A percentile compares a stretch with the other conserved stretches of the same genome.
Evolutionary conservation across 2,329 filamentous ascomycete genomes (phyloP).

Genomic region (Aspergillus persii): DNA sequence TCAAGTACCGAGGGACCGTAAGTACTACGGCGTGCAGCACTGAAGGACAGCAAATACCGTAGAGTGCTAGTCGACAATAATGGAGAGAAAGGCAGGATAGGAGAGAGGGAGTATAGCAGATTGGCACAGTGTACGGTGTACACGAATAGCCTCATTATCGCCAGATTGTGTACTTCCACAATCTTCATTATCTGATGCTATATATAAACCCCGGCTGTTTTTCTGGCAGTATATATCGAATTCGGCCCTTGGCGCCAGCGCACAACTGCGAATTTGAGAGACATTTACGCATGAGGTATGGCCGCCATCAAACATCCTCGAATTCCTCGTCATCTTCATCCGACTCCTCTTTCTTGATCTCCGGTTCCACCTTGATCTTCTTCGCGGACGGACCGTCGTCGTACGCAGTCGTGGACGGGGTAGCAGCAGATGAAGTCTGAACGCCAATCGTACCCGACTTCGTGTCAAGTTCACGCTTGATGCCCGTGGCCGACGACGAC

Average conservation of each 20-base stretch:
- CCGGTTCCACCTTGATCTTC: slow-evolving; percentile 42
- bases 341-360: slow-evolving; percentile 39
- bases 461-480: slow-evolving; percentile 41
- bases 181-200: too few relatives aligned
- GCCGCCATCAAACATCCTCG: slow-evolving; percentile 38
- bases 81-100: too few relatives aligned
- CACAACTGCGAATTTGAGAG: slow-evolving; percentile 3
- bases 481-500: slow-evolving; percentile 21
- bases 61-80: too few relatives aligned
- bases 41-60: too few relatives aligned
- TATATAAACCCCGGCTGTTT: neutral
- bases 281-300: neutral
- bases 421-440: slow-evolving; percentile 36
- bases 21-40: too few relatives aligned
- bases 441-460: slow-evolving; percentile 39
- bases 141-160: too few relatives aligned
- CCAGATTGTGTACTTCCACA: too few relatives aligned
- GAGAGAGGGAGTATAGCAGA: too few relatives aligned
- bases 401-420: slow-evolving; percentile 34
- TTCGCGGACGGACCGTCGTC: slow-evolving; percentile 43
- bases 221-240: neutral
- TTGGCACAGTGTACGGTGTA: too few relatives aligned
- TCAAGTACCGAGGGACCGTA: too few relatives aligned
- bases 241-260: slow-evolving; percentile 20
- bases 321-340: slow-evolving; percentile 48